Evolutionary conservation across 2,329 filamentous ascomycete genomes (phyloP).

Genomic region (Hypocreales sp.): DNA sequence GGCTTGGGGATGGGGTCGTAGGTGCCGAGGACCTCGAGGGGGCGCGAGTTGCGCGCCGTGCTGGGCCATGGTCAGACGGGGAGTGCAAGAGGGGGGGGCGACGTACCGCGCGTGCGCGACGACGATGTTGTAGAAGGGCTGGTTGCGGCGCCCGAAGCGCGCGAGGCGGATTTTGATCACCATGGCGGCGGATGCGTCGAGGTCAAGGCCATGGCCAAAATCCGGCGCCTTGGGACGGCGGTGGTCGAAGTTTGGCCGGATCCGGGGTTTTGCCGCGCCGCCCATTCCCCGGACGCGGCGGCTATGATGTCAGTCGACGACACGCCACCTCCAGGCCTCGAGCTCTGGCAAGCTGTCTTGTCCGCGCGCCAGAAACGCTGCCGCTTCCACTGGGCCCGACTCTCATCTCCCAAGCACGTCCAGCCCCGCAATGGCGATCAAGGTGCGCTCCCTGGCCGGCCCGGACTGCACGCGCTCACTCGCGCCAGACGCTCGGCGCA

Average conservation of each 20-base stretch:
- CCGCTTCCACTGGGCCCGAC: too few species aligned
- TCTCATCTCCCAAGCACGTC: too few species aligned
- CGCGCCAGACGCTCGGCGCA: constrained; percentile 59
- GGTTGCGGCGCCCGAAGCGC: constrained; percentile 76
- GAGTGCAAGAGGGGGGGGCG: not conserved
- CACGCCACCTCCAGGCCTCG: too few species aligned
- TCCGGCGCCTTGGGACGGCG: too few species aligned
- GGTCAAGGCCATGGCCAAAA: too few species aligned
- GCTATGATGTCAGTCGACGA: too few species aligned
- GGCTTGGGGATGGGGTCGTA: constrained; percentile 54
- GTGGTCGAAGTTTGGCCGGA: constrained; percentile 18
- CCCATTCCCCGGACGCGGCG: constrained; percentile 7
- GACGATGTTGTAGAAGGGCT: constrained; percentile 96
- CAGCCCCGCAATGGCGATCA: constrained; percentile 13
- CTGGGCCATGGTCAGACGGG: constrained; percentile 25
- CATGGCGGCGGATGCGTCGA: constrained; percentile 35
- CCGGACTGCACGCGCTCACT: too few species aligned
- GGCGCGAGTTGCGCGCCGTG: constrained; percentile 72
- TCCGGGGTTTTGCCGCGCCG: constrained; percentile 19
- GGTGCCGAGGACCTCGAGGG: constrained; percentile 81
- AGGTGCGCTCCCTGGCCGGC: constrained; percentile 13
- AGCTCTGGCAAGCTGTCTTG: too few species aligned
- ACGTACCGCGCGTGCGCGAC: constrained; percentile 77
- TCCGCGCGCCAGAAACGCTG: too few species aligned
- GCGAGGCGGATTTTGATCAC: constrained; percentile 88